Evolutionary conservation across 306 rosid genomes (phyloP).

Genomic region (Cyclanthera cordifolia): DNA sequence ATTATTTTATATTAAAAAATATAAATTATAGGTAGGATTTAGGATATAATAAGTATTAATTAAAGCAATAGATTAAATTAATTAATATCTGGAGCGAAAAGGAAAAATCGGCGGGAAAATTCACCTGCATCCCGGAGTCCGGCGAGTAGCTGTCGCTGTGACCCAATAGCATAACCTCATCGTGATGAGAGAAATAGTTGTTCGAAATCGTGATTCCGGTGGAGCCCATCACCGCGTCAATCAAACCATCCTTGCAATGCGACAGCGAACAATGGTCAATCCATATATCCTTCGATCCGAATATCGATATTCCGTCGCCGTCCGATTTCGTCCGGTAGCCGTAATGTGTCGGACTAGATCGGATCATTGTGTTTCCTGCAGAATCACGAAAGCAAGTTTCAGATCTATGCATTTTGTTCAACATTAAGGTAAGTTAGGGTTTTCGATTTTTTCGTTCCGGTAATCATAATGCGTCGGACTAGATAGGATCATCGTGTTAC

Average conservation of each 20-base stretch:
- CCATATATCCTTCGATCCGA: constrained; percentile 63
- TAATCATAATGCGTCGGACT: constrained; percentile 62
- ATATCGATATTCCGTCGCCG: constrained; percentile 80
- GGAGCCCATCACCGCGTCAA: constrained; percentile 87
- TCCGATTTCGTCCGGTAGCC: constrained; percentile 62
- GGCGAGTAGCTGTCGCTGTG: constrained; percentile 65
- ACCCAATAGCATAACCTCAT: constrained; percentile 78
- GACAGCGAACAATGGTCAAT: constrained; percentile 77
- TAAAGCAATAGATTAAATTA: too few species aligned
- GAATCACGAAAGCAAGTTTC: not conserved
- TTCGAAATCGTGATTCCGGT: constrained; percentile 73
- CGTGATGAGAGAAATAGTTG: constrained; percentile 69
- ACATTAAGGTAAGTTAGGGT: not conserved
- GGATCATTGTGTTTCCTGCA: constrained; percentile 47
- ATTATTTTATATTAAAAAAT: too few species aligned
- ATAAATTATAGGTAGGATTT: too few species aligned
- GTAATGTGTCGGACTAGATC: constrained; percentile 63
- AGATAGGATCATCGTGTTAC: constrained; percentile 46
- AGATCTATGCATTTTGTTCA: not conserved
- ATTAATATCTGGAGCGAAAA: not conserved
- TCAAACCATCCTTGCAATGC: constrained; percentile 72
- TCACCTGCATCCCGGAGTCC: constrained; percentile 55
- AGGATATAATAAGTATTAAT: too few species aligned
- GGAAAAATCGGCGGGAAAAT: not conserved
- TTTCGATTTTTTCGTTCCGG: constrained; percentile 17